These are phyloP conservation scores for Penicillium silybi DNA, from an alignment of 495 filamentous ascomycete genomes.

Conservation along the genomic window DNA sequence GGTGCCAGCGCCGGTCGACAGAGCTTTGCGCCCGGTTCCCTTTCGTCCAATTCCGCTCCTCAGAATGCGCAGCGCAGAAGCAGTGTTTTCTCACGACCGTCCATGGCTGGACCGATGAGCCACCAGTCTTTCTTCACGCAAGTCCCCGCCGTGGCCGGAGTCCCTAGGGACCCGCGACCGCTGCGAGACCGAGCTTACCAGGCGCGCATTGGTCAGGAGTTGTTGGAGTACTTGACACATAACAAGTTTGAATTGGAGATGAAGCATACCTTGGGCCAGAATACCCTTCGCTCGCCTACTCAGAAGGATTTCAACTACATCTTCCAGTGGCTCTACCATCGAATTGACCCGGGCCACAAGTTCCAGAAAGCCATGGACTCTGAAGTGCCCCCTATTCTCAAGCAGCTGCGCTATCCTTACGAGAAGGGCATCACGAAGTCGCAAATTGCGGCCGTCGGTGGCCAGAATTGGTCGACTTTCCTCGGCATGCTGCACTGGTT, in stretches of 20 bases:
- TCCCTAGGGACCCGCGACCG: conserved; percentile 84
- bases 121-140: conserved; percentile 92
- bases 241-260: conserved; percentile 97
- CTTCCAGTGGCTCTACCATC: conserved; percentile 96
- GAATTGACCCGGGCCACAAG: conserved; percentile 86
- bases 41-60: conserved; percentile 41
- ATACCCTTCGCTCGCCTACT: conserved; percentile 86
- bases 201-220: conserved; percentile 76
- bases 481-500: conserved; percentile 96
- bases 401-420: conserved; percentile 90
- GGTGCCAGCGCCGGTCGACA: conserved; percentile 57
- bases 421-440: conserved; percentile 92
- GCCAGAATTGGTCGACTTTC: conserved; percentile 93
- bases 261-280: conserved; percentile 83
- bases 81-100: conserved; percentile 74
- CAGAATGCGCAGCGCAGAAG: conserved; percentile 65
- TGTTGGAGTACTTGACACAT: conserved; percentile 84
- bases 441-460: conserved; percentile 88
- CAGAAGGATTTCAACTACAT: conserved; percentile 96
- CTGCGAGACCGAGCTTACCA: conserved; percentile 78
- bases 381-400: conserved; percentile 86
- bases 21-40: conserved; percentile 65
- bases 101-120: conserved; percentile 56
- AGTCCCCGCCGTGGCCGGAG: conserved; percentile 69
- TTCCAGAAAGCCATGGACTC: conserved; percentile 91